Conservation (phyloP, 2,329 filamentous ascomycete species). For the Xylaria sp. region DNA sequence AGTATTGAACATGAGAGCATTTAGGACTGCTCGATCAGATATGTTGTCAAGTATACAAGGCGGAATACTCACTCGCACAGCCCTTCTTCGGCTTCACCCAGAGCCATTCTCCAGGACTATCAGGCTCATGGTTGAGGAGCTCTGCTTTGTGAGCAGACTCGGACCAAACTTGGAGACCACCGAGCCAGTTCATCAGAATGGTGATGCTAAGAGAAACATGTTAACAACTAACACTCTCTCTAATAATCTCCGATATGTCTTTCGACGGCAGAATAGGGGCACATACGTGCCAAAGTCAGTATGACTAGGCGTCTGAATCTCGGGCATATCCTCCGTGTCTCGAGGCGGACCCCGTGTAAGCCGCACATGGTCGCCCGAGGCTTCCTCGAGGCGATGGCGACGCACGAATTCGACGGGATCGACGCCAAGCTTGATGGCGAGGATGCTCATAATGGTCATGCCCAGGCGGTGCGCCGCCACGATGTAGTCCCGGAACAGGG, state of each 20-base stretch:
- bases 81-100: constrained; percentile 35
- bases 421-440: constrained; percentile 29
- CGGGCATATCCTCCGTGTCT: constrained; percentile 29
- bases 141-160: constrained; percentile 27
- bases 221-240: neutral
- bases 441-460: constrained; percentile 26
- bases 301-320: constrained; percentile 32
- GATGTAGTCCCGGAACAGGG: constrained; percentile 28
- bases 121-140: constrained; percentile 25
- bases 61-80: constrained; percentile 27
- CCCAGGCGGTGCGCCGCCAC: constrained; percentile 28
- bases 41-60: neutral
- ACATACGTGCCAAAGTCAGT: constrained; percentile 36
- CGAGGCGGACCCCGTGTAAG: constrained; percentile 31
- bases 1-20: neutral
- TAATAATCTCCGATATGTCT: neutral
- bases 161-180: constrained; percentile 36
- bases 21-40: neutral
- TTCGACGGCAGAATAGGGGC: neutral
- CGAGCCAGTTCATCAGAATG: constrained; percentile 37
- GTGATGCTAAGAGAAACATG: constrained; percentile 29
- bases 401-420: constrained; percentile 23
- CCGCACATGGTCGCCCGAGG: constrained; percentile 32
- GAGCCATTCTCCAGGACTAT: constrained; percentile 31
- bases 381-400: constrained; percentile 29